Evolutionary conservation across 1,284 basidiomycete species (phyloP), one percentile per base, ranked within the genome.

Genomic region (Trichosporon sp.): DNA sequence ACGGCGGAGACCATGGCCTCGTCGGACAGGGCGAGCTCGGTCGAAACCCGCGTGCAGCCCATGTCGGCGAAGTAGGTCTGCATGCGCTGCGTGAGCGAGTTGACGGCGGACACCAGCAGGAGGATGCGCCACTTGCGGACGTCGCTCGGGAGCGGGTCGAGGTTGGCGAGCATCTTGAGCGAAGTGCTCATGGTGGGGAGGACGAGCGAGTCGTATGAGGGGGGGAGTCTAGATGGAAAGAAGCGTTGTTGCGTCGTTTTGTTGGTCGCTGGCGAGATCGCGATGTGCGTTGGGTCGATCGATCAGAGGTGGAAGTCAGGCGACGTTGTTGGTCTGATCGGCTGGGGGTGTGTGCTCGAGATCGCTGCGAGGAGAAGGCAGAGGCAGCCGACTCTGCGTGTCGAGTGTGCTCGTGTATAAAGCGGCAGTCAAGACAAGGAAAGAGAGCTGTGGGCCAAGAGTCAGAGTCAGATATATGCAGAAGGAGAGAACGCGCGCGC

Each of bases 21-120:
- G n/a, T 84, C 79, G 12, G 76, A 78, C 3, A 82, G 76, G 1
- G 85, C 85, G 65, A 85, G 78, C 70, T 85, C 84, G 65, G 84
- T 80, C 4, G 79, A 79, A 11, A 85, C 82, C 16, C 83, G 78
- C 19, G 77, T 73, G 69, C 85, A 81, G 4, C 82, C 83, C 0
- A 80, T 71, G 43, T 81, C 77, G 8, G 77, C 66, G 6, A 86
- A 79, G 64, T 83, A 81, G 1, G 84, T 81, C 8, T 80, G 76
- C 4, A 83, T 72, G 14, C 82, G 78, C 73, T 85, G 84, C 16
- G 83, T 80, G 71, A 85, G 83, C 67, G 84, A 85, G 79, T 86
- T 86, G 79, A 84, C 81, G 21, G 85, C 84, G 6, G 85, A 84
- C 59, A 82, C 81, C 48, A 86, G 78, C 67, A 86, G 82, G 43